A percentile compares a stretch with the other conserved stretches of the same genome.
Conservation (phyloP, 2,329 filamentous ascomycete genomes). For the Cercospora zeina region DNA sequence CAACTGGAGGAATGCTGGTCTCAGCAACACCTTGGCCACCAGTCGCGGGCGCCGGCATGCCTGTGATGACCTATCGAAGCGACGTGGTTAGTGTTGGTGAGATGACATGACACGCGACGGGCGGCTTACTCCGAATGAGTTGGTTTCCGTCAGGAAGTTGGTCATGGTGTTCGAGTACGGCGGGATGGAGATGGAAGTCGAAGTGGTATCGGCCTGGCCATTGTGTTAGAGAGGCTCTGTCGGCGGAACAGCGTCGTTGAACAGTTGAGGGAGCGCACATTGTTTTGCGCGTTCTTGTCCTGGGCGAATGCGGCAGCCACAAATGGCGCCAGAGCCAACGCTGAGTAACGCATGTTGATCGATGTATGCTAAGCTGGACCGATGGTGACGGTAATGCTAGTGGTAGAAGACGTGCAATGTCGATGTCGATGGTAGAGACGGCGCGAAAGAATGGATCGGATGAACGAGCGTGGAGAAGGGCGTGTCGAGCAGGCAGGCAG, state of each 20-base stretch:
- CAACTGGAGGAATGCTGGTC: constrained; percentile 24
- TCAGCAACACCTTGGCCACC: constrained; percentile 38
- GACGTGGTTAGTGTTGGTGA: neutral
- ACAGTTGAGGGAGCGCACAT: constrained; percentile 35
- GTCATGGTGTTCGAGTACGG: constrained; percentile 48
- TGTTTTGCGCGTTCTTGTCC: constrained; percentile 24
- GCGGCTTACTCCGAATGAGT: constrained; percentile 46
- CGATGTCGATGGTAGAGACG: constrained; percentile 1
- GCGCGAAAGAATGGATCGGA: constrained; percentile 8
- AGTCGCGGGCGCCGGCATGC: constrained; percentile 48
- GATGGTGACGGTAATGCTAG: neutral
- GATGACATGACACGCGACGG: neutral
- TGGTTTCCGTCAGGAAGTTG: constrained; percentile 50
- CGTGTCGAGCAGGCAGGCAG: constrained; percentile 8
- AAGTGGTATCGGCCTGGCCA: constrained; percentile 11
- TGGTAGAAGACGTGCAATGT: neutral
- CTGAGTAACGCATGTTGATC: constrained; percentile 51
- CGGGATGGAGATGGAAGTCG: constrained; percentile 5
- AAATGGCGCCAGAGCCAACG: constrained; percentile 47
- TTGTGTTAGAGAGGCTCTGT: neutral
- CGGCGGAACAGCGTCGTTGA: constrained; percentile 34
- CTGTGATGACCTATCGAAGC: constrained; percentile 46
- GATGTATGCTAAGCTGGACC: constrained; percentile 2
- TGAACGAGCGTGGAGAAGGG: constrained; percentile 5
- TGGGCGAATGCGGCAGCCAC: constrained; percentile 48